phyloP scores from a whole-genome alignment of 768 basidiomycete species.

The Rhodotorula graminis region DNA sequence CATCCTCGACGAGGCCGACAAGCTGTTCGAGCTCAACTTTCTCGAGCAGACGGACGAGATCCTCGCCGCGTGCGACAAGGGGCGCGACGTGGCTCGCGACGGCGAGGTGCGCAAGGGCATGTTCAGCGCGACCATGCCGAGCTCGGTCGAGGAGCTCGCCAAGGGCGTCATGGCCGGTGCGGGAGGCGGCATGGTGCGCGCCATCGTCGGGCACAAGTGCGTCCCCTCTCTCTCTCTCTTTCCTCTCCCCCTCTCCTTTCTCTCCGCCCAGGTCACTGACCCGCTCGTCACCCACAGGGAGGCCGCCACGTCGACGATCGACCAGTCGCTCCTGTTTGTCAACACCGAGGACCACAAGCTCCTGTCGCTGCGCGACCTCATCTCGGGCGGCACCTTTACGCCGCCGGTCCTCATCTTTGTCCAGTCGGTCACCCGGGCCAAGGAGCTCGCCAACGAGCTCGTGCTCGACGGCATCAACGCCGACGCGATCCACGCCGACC shows the following conservation, averaged over 20 bases:
- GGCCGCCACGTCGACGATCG: conserved; percentile 83
- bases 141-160: conserved; percentile 77
- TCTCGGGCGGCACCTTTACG: conserved; percentile 65
- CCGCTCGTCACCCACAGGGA: conserved; percentile 56
- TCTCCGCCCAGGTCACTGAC: too few species aligned
- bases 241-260: neutral
- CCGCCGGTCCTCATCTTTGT: conserved; percentile 90
- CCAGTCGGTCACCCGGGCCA: conserved; percentile 63
- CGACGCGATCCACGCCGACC: conserved; percentile 83
- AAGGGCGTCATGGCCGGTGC: conserved; percentile 64
- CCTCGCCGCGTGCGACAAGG: conserved; percentile 61
- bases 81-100: conserved; percentile 47
- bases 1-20: conserved; percentile 43
- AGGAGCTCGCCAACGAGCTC: conserved; percentile 70
- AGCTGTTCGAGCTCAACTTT: conserved; percentile 80
- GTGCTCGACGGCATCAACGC: conserved; percentile 71
- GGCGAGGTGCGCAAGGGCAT: conserved; percentile 74
- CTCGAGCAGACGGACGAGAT: conserved; percentile 83
- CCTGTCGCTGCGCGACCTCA: conserved; percentile 73
- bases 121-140: conserved; percentile 91
- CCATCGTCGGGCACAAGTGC: conserved; percentile 95
- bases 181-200: conserved; percentile 66
- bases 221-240: conserved; percentile 44
- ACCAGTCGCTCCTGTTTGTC: conserved; percentile 83
- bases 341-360: conserved; percentile 92